Base-by-base conservation (phyloP, 495 filamentous ascomycete species). In the Xylaria longipes region DNA sequence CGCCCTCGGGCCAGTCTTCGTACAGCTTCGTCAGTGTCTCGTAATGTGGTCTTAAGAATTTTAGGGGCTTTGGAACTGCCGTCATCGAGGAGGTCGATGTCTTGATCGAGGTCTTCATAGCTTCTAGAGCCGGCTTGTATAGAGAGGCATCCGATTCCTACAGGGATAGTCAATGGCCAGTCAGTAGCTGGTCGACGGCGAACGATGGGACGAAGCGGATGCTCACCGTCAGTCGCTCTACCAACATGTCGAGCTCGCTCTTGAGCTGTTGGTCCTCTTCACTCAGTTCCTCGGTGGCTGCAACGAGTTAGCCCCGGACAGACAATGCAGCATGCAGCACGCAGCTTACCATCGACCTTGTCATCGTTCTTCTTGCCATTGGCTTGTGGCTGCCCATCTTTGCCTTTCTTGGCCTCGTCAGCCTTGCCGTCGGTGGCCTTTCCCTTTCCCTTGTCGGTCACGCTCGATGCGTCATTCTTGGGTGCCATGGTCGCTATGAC, bases 51-150 rank as follows among this genome's bases (percentile, higher is more conserved):
- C 97, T 89, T 67, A 99, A 89, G 81, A 99, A 98, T 81, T 99
- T 99, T 68, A 99, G 89, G 48, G 96, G 96, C 84, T 98, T 98
- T 1, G 96, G 96, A 68, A 99, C 95, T 50, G 96, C 96, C 25
- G 96, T 99, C 96, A 99, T 98, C 14, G 96, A 99, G 48, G 93
- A 97, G 52, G 96, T 99, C 50, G 96, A 97, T 50, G 97, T 99
- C 84, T 97, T 98, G 84, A 99, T 99, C 77, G 92, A 96, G 76
- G 89, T 92, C 85, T 97, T 97, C 88, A 99, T 98, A 67, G 93
- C 90, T 79, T 98, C 94, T 73, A 99, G 85, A 52, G 96, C 91
- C 67, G 95, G 90, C 77, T 92, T 94, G 83, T 99, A 98, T 73
- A 98, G 93, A 69, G 88, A 88, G 45, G 89, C 88, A 80, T 99